A percentile compares a stretch with the other conserved stretches of the same genome.
Conservation (phyloP, 2,329 filamentous ascomycete genomes). For the Trichoderma sp. region DNA sequence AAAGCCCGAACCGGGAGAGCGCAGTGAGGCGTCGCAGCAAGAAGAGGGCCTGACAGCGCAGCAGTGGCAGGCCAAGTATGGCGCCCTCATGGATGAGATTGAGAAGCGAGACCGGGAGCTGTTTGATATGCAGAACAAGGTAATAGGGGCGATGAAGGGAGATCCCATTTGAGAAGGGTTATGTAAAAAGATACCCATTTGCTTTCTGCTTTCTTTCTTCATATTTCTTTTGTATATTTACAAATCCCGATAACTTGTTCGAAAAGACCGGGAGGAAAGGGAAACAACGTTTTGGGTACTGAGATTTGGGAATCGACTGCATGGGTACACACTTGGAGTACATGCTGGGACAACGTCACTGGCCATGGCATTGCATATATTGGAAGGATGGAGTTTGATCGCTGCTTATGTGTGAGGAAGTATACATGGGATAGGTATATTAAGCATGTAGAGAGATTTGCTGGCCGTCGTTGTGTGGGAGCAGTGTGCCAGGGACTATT, state of each 20-base stretch:
- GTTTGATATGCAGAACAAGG: slow-evolving; percentile 46
- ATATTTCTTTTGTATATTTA: background rate
- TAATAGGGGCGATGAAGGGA: slow-evolving; percentile 46
- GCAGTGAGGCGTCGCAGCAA: slow-evolving; percentile 22
- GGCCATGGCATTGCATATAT: background rate
- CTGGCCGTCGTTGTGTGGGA: background rate
- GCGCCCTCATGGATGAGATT: slow-evolving; percentile 62
- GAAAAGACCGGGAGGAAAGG: background rate
- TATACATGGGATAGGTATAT: background rate
- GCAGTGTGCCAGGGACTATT: background rate
- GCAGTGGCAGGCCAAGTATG: slow-evolving; percentile 58
- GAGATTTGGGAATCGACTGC: background rate
- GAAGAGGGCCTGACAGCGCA: slow-evolving; percentile 39
- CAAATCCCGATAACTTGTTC: background rate
- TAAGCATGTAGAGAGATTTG: background rate
- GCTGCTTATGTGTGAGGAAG: background rate
- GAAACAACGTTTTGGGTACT: background rate
- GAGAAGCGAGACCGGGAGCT: slow-evolving; percentile 61
- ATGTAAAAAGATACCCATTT: slow-evolving; percentile 29
- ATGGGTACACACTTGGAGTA: background rate
- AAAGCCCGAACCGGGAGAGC: slow-evolving; percentile 35
- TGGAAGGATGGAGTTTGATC: background rate
- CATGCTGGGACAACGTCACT: background rate
- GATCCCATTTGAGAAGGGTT: slow-evolving; percentile 22
- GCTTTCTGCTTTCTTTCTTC: slow-evolving; percentile 2